phyloP scores from a whole-genome alignment of 768 basidiomycete species.

The Russula lepida region DNA sequence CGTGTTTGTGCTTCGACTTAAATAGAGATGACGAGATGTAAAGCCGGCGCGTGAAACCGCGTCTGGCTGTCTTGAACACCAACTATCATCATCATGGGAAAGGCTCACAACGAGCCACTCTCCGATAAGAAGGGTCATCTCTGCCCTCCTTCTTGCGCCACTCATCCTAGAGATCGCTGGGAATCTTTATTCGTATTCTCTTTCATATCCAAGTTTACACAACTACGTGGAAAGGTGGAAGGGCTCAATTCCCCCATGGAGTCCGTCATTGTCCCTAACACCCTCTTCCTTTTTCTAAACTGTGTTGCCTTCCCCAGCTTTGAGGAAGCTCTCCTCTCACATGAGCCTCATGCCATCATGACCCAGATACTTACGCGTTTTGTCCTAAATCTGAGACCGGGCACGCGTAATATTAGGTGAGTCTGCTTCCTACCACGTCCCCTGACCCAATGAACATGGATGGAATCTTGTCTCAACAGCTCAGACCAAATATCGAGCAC shows the following conservation, averaged over 20 bases:
- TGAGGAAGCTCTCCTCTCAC: conserved; percentile 68
- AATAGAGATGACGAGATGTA: conserved; percentile 27
- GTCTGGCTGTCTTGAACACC: conserved; percentile 21
- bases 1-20: conserved; percentile 30
- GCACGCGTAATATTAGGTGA: conserved; percentile 86
- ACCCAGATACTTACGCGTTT: conserved; percentile 67
- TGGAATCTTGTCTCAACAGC: conserved; percentile 38
- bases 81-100: conserved; percentile 32
- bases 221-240: conserved; percentile 64
- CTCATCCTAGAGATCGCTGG: conserved; percentile 77
- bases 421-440: conserved; percentile 32
- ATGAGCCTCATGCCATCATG: conserved; percentile 64
- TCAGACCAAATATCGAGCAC: conserved; percentile 77
- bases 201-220: conserved; percentile 78
- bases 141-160: conserved; percentile 51
- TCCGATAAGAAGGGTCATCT: conserved; percentile 43
- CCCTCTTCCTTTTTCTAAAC: conserved; percentile 10
- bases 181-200: conserved; percentile 80
- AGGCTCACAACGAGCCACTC: conserved; percentile 24
- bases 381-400: conserved; percentile 73
- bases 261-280: conserved; percentile 42
- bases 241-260: conserved; percentile 77
- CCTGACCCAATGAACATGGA: conserved; percentile 28
- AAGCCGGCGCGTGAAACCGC: conserved; percentile 23
- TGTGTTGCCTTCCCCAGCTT: conserved; percentile 52